Evolutionary conservation across 345 rosid species (phyloP).

Genomic region (Durio zibethinus): DNA sequence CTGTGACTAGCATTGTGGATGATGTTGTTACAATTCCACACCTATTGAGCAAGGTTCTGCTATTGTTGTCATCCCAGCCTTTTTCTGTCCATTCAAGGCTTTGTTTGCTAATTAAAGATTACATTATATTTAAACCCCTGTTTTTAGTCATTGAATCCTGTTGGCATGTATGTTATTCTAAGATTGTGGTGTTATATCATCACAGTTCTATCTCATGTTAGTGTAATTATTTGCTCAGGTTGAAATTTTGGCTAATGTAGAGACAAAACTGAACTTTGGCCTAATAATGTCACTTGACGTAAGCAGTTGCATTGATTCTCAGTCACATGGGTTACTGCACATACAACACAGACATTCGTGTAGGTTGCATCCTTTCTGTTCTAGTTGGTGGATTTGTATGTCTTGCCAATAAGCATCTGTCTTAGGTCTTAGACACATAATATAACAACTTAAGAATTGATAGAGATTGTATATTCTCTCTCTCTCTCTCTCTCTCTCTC

Average conservation of each 20-base stretch:
- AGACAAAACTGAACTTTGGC: not conserved
- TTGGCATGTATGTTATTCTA: not conserved
- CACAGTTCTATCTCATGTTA: not conserved
- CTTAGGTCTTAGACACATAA: not conserved
- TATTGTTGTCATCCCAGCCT: not conserved
- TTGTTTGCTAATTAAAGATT: not conserved
- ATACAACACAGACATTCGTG: not conserved
- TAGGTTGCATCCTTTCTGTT: not conserved
- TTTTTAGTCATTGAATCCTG: not conserved
- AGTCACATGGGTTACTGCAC: not conserved
- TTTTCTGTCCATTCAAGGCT: not conserved
- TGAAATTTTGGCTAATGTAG: not conserved
- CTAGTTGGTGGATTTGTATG: not conserved
- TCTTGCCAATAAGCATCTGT: not conserved
- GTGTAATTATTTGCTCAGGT: not conserved
- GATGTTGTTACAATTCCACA: not conserved
- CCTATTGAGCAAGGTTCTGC: not conserved
- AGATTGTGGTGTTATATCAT: not conserved
- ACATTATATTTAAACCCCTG: not conserved
- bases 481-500: not conserved
- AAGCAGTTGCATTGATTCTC: not conserved
- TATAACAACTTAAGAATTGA: not conserved
- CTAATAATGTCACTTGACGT: not conserved
- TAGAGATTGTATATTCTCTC: not conserved
- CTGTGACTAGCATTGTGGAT: not conserved